These are phyloP conservation scores for Solanum neorickii DNA, from an alignment of 257 asterid genomes.

Conservation along the genomic window DNA sequence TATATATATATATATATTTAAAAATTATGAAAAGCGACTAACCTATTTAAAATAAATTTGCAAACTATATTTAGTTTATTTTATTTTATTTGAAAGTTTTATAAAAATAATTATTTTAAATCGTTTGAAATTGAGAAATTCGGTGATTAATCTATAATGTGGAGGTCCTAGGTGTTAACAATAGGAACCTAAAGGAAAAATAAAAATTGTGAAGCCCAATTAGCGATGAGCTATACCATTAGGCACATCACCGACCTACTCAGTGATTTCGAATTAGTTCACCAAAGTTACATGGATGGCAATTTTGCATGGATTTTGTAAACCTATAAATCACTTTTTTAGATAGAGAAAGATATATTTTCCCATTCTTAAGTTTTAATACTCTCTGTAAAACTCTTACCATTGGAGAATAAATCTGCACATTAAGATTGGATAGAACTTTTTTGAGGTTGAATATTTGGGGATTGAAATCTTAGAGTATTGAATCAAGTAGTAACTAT, in stretches of 20 bases:
- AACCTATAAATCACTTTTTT: background rate
- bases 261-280: background rate
- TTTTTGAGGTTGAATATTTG: background rate
- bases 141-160: too few relatives aligned
- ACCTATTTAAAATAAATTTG: too few relatives aligned
- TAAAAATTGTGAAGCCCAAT: background rate
- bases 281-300: background rate
- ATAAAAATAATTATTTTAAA: too few relatives aligned
- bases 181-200: background rate
- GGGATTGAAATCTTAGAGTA: background rate
- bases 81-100: too few relatives aligned
- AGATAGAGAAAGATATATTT: background rate
- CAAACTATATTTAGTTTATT: too few relatives aligned
- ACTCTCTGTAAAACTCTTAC: background rate
- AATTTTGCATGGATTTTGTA: background rate
- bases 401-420: background rate
- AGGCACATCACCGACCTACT: background rate
- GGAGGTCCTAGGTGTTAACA: too few relatives aligned
- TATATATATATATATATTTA: too few relatives aligned
- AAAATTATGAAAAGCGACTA: too few relatives aligned
- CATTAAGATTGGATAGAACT: background rate
- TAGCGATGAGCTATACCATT: background rate
- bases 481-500: background rate
- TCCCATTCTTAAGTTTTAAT: too few relatives aligned
- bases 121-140: too few relatives aligned